Percentiles rank a stretch among this genome's conserved stretches.
These are phyloP conservation scores for Hypoxylon sp. DNA, from an alignment of 2,329 filamentous ascomycete genomes.

Conservation along the genomic window DNA sequence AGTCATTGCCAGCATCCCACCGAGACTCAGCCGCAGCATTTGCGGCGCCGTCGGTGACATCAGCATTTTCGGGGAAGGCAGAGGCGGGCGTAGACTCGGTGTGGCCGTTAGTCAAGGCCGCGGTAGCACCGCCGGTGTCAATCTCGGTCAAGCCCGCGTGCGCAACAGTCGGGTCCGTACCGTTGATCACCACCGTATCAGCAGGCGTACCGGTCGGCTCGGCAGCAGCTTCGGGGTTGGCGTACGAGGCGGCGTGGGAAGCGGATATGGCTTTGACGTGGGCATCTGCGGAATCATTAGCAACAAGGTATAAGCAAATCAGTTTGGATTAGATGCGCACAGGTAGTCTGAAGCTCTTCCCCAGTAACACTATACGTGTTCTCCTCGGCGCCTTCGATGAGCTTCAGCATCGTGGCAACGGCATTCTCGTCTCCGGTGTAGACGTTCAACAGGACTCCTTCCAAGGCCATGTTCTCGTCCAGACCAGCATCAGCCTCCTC, in stretches of 20 bases:
- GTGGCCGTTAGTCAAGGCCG: slow-evolving; percentile 53
- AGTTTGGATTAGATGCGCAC: slow-evolving; percentile 57
- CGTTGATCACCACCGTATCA: slow-evolving; percentile 47
- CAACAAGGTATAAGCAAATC: background rate
- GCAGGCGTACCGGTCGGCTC: slow-evolving; percentile 47
- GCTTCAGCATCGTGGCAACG: slow-evolving; percentile 77
- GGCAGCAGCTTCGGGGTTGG: slow-evolving; percentile 45
- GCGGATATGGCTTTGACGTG: slow-evolving; percentile 64
- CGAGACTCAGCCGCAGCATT: slow-evolving; percentile 70
- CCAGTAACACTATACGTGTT: slow-evolving; percentile 70
- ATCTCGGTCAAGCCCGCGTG: slow-evolving; percentile 75
- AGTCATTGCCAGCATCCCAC: slow-evolving; percentile 64
- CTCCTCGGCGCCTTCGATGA: slow-evolving; percentile 76
- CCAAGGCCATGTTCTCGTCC: slow-evolving; percentile 81
- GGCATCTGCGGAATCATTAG: slow-evolving; percentile 54
- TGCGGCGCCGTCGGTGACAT: slow-evolving; percentile 60
- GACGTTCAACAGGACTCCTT: slow-evolving; percentile 79
- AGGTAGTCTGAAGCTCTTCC: slow-evolving; percentile 72
- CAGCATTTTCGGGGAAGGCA: slow-evolving; percentile 58
- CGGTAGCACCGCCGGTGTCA: slow-evolving; percentile 55
- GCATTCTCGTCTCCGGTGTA: slow-evolving; percentile 80
- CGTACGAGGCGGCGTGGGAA: slow-evolving; percentile 55
- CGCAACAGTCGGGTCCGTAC: slow-evolving; percentile 71
- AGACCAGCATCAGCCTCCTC: slow-evolving; percentile 70
- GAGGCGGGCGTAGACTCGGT: slow-evolving; percentile 47